These are phyloP conservation scores for Cucumis cinereus DNA, from an alignment of 306 rosid species.

Conservation along the genomic window DNA sequence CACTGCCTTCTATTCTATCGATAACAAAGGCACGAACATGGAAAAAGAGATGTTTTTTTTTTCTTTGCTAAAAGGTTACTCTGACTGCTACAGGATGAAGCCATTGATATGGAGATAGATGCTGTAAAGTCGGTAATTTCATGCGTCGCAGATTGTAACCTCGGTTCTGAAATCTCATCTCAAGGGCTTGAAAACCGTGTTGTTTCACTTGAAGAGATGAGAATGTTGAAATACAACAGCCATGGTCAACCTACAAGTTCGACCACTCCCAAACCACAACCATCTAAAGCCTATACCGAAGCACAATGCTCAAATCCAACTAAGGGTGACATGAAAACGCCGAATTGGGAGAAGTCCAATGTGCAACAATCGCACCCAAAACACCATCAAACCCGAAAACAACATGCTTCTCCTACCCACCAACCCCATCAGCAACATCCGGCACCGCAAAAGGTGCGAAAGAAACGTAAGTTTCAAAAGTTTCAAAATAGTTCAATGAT, in stretches of 20 bases:
- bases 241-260: neutral
- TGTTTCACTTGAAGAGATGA: conserved; percentile 11
- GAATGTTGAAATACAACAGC: neutral
- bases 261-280: neutral
- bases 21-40: neutral
- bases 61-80: neutral
- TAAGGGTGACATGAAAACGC: neutral
- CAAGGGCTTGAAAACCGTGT: conserved; percentile 18
- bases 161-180: conserved; percentile 19
- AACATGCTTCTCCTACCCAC: neutral
- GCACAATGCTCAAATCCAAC: neutral
- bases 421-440: neutral
- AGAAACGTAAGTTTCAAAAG: neutral
- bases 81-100: conserved; percentile 22
- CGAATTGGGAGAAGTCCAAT: neutral
- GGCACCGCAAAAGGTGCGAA: neutral
- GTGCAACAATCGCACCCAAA: neutral
- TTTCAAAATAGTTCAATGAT: neutral
- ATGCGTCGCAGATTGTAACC: conserved; percentile 34
- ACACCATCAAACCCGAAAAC: neutral
- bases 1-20: neutral
- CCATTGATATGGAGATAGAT: conserved; percentile 20
- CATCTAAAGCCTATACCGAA: neutral
- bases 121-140: conserved; percentile 16
- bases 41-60: neutral